Conservation (phyloP, 192 early-diverging fungal species). For the Allomyces arbusculus region DNA sequence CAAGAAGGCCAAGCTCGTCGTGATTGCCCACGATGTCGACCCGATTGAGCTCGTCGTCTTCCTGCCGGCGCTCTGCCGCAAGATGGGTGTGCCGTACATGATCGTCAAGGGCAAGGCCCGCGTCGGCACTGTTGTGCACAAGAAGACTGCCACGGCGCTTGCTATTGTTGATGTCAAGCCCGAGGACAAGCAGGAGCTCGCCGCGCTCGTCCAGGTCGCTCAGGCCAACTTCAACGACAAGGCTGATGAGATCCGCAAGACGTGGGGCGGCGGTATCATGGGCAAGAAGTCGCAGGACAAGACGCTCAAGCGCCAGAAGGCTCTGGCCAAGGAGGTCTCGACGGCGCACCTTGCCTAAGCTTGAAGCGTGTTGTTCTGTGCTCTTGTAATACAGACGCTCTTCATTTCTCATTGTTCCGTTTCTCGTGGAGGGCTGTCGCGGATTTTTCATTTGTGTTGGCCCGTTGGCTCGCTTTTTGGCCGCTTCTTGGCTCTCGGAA, state of each 20-base stretch:
- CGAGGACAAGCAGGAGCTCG: slow-evolving; percentile 86
- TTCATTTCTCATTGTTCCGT: no score
- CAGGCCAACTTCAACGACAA: slow-evolving; percentile 95
- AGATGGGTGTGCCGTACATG: slow-evolving; percentile 98
- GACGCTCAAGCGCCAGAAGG: slow-evolving; percentile 53
- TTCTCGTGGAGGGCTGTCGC: no score
- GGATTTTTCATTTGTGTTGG: no score
- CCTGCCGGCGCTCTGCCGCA: slow-evolving; percentile 98
- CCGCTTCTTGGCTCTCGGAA: no score
- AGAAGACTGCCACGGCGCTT: slow-evolving; percentile 97
- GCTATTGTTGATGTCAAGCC: slow-evolving; percentile 81
- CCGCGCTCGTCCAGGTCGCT: slow-evolving; percentile 68
- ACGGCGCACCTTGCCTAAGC: background rate
- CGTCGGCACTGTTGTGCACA: slow-evolving; percentile 96
- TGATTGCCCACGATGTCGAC: slow-evolving; percentile 99
- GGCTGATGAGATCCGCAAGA: slow-evolving; percentile 67
- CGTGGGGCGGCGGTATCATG: slow-evolving; percentile 99
- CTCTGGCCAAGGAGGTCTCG: slow-evolving; percentile 10
- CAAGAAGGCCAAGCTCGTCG: slow-evolving; percentile 97
- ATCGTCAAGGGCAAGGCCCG: slow-evolving; percentile 99
- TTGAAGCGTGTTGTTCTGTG: no score
- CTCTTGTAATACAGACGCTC: no score
- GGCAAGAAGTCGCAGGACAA: slow-evolving; percentile 74
- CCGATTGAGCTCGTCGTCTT: slow-evolving; percentile 98
- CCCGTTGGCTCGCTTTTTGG: no score